phyloP scores from a whole-genome alignment of 306 rosid species.

The Cicer arietinum region DNA sequence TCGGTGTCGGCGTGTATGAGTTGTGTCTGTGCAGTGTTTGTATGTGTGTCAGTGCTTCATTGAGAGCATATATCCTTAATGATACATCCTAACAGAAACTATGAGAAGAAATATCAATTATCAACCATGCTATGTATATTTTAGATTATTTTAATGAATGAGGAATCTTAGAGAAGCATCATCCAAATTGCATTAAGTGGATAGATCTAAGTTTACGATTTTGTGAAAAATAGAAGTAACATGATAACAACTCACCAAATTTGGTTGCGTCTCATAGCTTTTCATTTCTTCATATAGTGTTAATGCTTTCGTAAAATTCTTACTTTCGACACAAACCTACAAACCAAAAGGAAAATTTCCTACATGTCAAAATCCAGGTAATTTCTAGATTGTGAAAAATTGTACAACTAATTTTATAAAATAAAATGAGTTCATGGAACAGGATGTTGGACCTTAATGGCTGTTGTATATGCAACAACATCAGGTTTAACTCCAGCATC shows the following conservation, averaged over 20 bases:
- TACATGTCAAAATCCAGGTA: constrained; percentile 29
- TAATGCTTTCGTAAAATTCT: constrained; percentile 66
- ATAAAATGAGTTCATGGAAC: constrained; percentile 38
- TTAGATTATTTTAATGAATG: constrained; percentile 28
- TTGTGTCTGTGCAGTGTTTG: too few relatives aligned
- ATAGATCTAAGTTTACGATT: constrained; percentile 29
- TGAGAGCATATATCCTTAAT: not conserved
- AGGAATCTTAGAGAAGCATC: constrained; percentile 33
- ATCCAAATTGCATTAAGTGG: constrained; percentile 32
- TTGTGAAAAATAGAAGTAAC: constrained; percentile 41
- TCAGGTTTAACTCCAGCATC: constrained; percentile 81
- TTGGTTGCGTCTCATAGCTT: constrained; percentile 70
- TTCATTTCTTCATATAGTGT: constrained; percentile 82
- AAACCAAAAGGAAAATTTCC: constrained; percentile 49
- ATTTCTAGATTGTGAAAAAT: constrained; percentile 29
- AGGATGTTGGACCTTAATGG: constrained; percentile 74
- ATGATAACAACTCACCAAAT: constrained; percentile 58
- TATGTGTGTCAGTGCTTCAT: too few relatives aligned
- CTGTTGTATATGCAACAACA: constrained; percentile 84
- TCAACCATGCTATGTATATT: constrained; percentile 22
- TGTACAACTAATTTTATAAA: constrained; percentile 27
- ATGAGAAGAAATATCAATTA: not conserved
- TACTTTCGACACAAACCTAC: constrained; percentile 81
- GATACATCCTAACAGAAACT: constrained; percentile 5
- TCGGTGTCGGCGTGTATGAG: too few relatives aligned